These are phyloP conservation scores for Eutrema salsugineum DNA, from an alignment of 441 rosid species.

Conservation along the genomic window DNA sequence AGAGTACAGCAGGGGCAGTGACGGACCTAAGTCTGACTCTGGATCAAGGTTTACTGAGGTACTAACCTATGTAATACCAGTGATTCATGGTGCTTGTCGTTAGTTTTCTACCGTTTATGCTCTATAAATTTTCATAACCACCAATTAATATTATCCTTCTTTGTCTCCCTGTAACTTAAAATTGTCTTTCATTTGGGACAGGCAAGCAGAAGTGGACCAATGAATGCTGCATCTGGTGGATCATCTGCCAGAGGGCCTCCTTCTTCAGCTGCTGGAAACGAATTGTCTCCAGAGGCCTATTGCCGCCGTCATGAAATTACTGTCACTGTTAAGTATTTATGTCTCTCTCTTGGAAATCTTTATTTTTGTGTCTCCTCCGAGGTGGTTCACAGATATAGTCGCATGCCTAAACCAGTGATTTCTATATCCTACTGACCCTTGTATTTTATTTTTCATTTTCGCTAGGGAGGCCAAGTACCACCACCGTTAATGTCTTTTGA, in stretches of 20 bases:
- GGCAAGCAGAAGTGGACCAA: constrained; percentile 15
- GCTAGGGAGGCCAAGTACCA: constrained; percentile 79
- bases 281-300: constrained; percentile 68
- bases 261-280: constrained; percentile 38
- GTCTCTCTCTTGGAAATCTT: neutral
- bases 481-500: constrained; percentile 79
- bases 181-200: constrained; percentile 1
- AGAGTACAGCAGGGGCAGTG: constrained; percentile 37
- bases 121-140: neutral
- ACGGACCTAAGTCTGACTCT: constrained; percentile 42
- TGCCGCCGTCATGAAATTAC: constrained; percentile 82
- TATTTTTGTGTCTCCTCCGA: neutral
- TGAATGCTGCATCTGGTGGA: constrained; percentile 36
- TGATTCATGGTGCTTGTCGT: neutral
- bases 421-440: neutral
- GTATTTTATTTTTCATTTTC: neutral
- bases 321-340: constrained; percentile 57
- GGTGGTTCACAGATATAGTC: neutral
- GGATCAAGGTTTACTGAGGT: constrained; percentile 61
- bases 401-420: neutral
- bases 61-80: neutral
- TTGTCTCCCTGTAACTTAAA: neutral
- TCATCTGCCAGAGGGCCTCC: constrained; percentile 39
- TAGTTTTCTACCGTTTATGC: neutral
- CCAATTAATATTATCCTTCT: neutral